phyloP scores from a whole-genome alignment of 2,329 filamentous ascomycete species.

The Nothopassalora personata region DNA sequence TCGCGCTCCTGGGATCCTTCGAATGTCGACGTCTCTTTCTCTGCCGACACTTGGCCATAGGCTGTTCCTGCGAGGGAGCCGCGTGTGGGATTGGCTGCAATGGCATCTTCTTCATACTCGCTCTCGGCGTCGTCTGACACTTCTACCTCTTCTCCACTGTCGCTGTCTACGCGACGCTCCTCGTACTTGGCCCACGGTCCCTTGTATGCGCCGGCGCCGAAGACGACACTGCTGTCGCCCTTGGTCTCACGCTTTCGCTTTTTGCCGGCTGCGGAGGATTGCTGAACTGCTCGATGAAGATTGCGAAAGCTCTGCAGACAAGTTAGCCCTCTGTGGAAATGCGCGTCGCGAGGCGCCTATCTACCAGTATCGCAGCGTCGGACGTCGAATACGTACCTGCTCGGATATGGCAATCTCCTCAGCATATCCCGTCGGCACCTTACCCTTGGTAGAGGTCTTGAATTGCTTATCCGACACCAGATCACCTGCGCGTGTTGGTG shows the following conservation, averaged over 20 bases:
- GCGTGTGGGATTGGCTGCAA: slow-evolving; percentile 52
- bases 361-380: too few relatives aligned
- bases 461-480: slow-evolving; percentile 24
- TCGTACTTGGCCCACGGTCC: slow-evolving; percentile 91
- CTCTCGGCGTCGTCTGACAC: slow-evolving; percentile 66
- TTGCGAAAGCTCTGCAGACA: slow-evolving; percentile 82
- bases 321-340: too few relatives aligned
- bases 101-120: slow-evolving; percentile 71
- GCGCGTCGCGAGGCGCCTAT: too few relatives aligned
- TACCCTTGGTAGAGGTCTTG: slow-evolving; percentile 33
- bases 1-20: slow-evolving; percentile 67
- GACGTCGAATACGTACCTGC: too few relatives aligned
- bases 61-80: slow-evolving; percentile 47
- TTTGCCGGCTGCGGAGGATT: slow-evolving; percentile 50
- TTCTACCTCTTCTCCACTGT: slow-evolving; percentile 66
- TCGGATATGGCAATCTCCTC: too few relatives aligned
- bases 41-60: slow-evolving; percentile 42
- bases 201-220: slow-evolving; percentile 82
- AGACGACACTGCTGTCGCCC: slow-evolving; percentile 75
- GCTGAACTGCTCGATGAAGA: slow-evolving; percentile 75
- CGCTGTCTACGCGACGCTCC: slow-evolving; percentile 64
- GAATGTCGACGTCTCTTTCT: slow-evolving; percentile 74
- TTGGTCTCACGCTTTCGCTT: slow-evolving; percentile 78
- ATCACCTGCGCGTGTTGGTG: slow-evolving; percentile 26
- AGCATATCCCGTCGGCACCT: too few relatives aligned